Evolutionary conservation across 371 early-diverging fungal species (phyloP), one percentile per base, ranked within the genome.

Genomic region (Entomophthora muscae): DNA sequence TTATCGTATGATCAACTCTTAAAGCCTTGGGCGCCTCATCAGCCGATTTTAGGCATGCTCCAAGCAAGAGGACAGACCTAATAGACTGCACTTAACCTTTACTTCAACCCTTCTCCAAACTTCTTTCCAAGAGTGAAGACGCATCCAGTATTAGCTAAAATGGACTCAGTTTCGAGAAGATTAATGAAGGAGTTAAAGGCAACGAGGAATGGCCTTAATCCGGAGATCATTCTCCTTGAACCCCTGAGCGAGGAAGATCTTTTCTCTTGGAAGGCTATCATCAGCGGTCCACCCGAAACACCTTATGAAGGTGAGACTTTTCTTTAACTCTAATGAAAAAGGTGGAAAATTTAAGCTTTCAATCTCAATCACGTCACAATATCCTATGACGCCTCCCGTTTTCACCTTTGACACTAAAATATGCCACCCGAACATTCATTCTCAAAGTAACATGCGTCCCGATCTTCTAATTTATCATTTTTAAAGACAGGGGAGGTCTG

Each of bases 201-300:
- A 3, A 32, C 21, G n/a, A 31, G 42, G 24, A 31, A 33, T 21
- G 22, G 24, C 42, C 2, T n/a, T 33, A 59, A 59, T 32, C 78
- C 82, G 23, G 80, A 82, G 69, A 77, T 88, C 29, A 69, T 74
- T 53, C 69, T 75, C 31, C 73, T 88, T 2, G 67, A 74, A 42
- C 89, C 89, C 23, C 65, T 75, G 28, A 70, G 75, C 32, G 92
- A 92, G 70, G 87, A 88, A 52, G 79, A 93, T 67, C 73, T 98
- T 28, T 76, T 89, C 32, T 72, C 74, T 26, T 99, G 98, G 99
- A 76, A 76, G 42, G 98, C 94, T 2, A 76, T 83, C 56, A 68
- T 99, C 52, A 76, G 76, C 1, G 95, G 95, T 5, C 84, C 90
- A 5, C 66, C 73, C 5, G 90, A 84, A 55, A 86, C 93, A 52